Base-by-base conservation (phyloP, 1,284 basidiomycete species). In the Apiotrichum akiyoshidainum region DNA sequence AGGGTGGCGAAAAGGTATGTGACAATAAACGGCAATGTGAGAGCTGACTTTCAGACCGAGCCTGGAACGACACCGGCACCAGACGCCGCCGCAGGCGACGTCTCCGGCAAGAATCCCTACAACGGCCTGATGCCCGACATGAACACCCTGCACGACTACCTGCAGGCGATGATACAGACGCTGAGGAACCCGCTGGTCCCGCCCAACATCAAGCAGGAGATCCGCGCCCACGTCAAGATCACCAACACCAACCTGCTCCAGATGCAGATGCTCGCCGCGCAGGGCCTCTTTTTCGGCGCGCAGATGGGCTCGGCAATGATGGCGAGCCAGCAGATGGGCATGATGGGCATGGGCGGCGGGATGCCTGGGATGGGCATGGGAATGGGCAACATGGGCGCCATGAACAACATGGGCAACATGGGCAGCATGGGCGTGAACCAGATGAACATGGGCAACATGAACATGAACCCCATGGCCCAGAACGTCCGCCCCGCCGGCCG, bases 261-360 rank as follows among this genome's bases (percentile, higher is more conserved):
- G 56, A 71, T 74, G 68, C 74, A 76, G 61, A 66, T 73, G 65
- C 58, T 74, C 51, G 69, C 68, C 2, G 64, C 66, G 10, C 67
- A 60, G 57, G 64, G 59, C n/a, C 56, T 60, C 53, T 52, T 64
- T 13, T 54, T 53, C 12, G 57, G 57, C 47, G 64, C 58, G 22
- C 58, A 58, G 35, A 63, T 62, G 55, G 55, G 47, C 21, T 51
- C 46, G 19, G 48, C 46, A 16, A 66, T 66, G 61, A 61, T 62
- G 49, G 63, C 55, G 35, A 49, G 48, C 46, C 52, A 48, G 34
- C 47, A 52, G 55, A 65, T 60, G 60, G 63, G 61, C 26, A 67
- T 64, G 60, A 59, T 57, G 52, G 52, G 49, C 40, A 37, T 37
- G 37, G 44, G 42, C 22, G 46, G 45, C 19, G 49, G 51, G 19